Evolutionary conservation across 768 basidiomycete species (phyloP).

Genomic region (Leccinum rimulosum): DNA sequence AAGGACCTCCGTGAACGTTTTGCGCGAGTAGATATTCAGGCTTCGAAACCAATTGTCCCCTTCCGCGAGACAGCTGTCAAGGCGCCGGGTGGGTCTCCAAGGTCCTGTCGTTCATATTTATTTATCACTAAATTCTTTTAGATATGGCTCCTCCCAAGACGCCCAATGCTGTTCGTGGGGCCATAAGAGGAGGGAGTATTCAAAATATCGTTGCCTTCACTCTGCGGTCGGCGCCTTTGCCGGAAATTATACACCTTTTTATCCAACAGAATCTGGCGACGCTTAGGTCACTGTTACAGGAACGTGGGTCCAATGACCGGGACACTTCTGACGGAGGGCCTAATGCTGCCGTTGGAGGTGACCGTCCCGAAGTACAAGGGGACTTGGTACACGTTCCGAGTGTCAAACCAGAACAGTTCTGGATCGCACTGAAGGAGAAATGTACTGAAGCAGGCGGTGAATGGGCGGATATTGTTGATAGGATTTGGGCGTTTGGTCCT

Average conservation of each 20-base stretch:
- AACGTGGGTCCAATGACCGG: slow-evolving; percentile 40
- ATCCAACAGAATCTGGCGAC: slow-evolving; percentile 68
- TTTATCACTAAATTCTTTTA: slow-evolving; percentile 27
- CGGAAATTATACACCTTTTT: slow-evolving; percentile 68
- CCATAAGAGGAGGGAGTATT: slow-evolving; percentile 65
- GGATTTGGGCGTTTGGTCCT: slow-evolving; percentile 91
- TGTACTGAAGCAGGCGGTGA: slow-evolving; percentile 70
- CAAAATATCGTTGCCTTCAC: slow-evolving; percentile 77
- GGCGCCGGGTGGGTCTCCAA: slow-evolving; percentile 52
- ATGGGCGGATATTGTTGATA: slow-evolving; percentile 71
- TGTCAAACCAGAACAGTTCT: slow-evolving; percentile 76
- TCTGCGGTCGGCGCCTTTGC: slow-evolving; percentile 80
- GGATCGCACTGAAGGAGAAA: slow-evolving; percentile 62
- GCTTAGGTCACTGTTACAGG: slow-evolving; percentile 59
- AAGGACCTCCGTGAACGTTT: slow-evolving; percentile 97
- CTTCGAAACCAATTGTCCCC: slow-evolving; percentile 94
- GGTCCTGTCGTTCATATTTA: not conserved
- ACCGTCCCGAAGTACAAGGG: slow-evolving; percentile 47
- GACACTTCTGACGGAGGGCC: slow-evolving; percentile 14
- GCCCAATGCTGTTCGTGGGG: slow-evolving; percentile 68
- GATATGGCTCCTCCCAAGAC: slow-evolving; percentile 90
- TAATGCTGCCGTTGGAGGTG: slow-evolving; percentile 31
- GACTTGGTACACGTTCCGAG: slow-evolving; percentile 61
- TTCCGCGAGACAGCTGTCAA: slow-evolving; percentile 94
- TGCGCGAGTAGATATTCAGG: slow-evolving; percentile 88